These are phyloP conservation scores for Colletotrichum sp. DNA, from an alignment of 2,329 filamentous ascomycete genomes.

Conservation along the genomic window DNA sequence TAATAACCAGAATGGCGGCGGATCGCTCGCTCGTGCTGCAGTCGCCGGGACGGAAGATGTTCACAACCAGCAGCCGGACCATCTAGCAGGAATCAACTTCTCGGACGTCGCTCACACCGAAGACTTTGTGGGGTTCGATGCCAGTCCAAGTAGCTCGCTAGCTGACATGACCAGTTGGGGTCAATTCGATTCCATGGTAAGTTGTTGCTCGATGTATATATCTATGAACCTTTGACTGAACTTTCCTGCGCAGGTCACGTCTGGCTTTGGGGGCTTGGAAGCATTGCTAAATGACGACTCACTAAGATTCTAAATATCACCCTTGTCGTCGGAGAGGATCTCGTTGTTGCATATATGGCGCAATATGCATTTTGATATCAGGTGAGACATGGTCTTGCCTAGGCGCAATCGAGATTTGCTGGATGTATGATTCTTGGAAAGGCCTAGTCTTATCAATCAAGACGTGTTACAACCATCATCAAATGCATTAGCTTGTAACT, in stretches of 20 bases:
- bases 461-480: background rate
- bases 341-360: background rate
- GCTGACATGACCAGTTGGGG: conserved; percentile 22
- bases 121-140: conserved; percentile 14
- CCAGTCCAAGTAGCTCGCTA: conserved; percentile 5
- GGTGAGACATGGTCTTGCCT: background rate
- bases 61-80: background rate
- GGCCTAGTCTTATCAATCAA: background rate
- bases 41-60: background rate
- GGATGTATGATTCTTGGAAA: background rate
- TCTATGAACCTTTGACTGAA: background rate
- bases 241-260: background rate
- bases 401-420: background rate
- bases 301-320: background rate
- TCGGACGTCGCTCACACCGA: background rate
- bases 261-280: conserved; percentile 13
- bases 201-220: accelerated
- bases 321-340: too few relatives aligned
- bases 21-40: background rate
- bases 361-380: background rate
- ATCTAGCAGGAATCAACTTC: background rate
- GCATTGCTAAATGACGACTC: conserved; percentile 10
- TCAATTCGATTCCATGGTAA: conserved; percentile 21
- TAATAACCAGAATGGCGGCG: background rate
- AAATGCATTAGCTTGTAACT: background rate